Evolutionary conservation across 2,329 filamentous ascomycete genomes (phyloP).

Genomic region (Monosporascus sp.): DNA sequence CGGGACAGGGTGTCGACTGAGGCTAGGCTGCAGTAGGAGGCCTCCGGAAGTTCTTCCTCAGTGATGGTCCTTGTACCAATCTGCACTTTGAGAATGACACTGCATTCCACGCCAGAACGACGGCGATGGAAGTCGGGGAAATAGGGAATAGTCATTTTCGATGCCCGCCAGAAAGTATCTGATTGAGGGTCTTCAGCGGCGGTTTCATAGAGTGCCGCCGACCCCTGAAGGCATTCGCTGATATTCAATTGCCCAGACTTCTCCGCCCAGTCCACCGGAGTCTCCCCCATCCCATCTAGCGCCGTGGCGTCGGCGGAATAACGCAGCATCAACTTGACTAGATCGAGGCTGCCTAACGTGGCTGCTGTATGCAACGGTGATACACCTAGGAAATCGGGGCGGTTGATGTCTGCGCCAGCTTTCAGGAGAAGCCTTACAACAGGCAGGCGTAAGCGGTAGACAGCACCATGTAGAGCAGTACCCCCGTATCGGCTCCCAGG

Average conservation of each 20-base stretch:
- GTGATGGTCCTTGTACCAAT: too few species aligned
- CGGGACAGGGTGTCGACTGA: too few species aligned
- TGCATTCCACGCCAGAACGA: too few species aligned
- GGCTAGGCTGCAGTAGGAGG: too few species aligned
- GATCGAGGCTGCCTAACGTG: neutral
- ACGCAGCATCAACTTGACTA: neutral
- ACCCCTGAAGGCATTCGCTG: neutral
- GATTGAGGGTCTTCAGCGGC: too few species aligned
- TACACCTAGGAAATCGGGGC: neutral
- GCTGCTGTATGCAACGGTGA: slow-evolving; percentile 3
- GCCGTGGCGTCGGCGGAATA: neutral
- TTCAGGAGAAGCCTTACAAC: slow-evolving; percentile 4
- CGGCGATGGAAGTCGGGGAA: too few species aligned
- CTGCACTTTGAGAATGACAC: too few species aligned
- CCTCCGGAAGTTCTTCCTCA: too few species aligned
- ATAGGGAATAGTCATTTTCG: too few species aligned
- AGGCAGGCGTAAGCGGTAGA: slow-evolving; percentile 1
- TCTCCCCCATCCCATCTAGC: slow-evolving; percentile 3
- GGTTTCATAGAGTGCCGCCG: too few species aligned
- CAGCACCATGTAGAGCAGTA: slow-evolving; percentile 8
- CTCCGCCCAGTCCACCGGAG: slow-evolving; percentile 3
- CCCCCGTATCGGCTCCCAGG: slow-evolving; percentile 8
- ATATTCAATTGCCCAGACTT: slow-evolving; percentile 1
- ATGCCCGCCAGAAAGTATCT: too few species aligned
- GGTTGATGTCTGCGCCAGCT: slow-evolving; percentile 3